Base-by-base conservation (phyloP, 1,284 basidiomycete genomes). In the Taiwanofungus camphoratus region DNA sequence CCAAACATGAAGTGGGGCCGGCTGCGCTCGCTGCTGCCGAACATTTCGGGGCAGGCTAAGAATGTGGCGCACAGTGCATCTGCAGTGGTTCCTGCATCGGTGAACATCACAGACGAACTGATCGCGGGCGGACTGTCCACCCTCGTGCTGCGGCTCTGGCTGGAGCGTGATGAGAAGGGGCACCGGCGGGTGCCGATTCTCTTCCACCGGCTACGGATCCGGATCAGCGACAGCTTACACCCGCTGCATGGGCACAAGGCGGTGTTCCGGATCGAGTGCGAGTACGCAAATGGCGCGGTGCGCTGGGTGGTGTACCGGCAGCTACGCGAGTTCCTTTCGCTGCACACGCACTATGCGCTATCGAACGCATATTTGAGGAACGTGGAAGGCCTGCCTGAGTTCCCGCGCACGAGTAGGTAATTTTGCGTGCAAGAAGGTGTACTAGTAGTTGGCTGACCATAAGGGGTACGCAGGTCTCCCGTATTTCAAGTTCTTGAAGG, bases 251-350 rank as follows among this genome's bases (percentile, higher is more conserved):
- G 79, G 23, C 71, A 80, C 41, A 90, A 88, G 57, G 80, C 88
- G 4, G 82, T 93, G 3, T 96, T 94, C 63, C 79, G 92, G 15
- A 92, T 96, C 53, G 92, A 96, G 64, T 95, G 94, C 65, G 91
- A 96, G 65, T 98, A 99, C 59, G 95, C 92, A 1, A 93, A 96
- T 52, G 91, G 92, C n/a, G 84, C 85, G 3, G 83, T 87, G 45
- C 83, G 90, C 62, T 99, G 96, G 95, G 92, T 97, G 23, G 80
- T 99, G 35, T 98, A 99, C 65, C 83, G 95, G 42, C 88, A 95
- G 64, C 73, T 97, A 40, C 81, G 91, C 48, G 95, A 99, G 63
- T 97, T 99, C 59, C 54, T 97, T 41, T 87, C 85, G 23, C 66
- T 99, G 15, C 95, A 99, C 60, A 78, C 87, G 0, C 93, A 97